Evolutionary conservation across 495 filamentous ascomycete genomes (phyloP), one percentile per base, ranked within the genome.

Genomic region (Penicillium parvum): DNA sequence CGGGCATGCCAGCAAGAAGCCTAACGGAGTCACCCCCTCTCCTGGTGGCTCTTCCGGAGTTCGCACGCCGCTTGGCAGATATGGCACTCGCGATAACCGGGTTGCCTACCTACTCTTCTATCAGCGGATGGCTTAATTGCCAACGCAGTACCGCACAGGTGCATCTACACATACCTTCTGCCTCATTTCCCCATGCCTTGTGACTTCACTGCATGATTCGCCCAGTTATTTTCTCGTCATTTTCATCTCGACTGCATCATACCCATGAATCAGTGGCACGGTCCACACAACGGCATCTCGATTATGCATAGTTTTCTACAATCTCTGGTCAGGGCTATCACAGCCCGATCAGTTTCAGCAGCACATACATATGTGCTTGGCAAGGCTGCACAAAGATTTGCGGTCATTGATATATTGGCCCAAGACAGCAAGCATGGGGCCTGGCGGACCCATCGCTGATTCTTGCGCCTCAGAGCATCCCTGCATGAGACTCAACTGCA

Each of bases 91-190:
- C 65, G 94, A 96, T 59, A 94, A 88, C 71, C 95, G 95, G 71
- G 90, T 95, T 39, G 92, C 92, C 10, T 98, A 98, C 65, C 78
- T 98, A 46, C 65, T 98, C 60, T 94, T 98, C 66, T 98, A 98
- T 62, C 83, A 96, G 69, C 82, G 77, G 48, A 79, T 95, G 57
- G 60, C 57, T 40, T 71, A 45, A 63, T n/a, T n/a, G n/a, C n/a
- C n/a, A n/a, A n/a, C n/a, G n/a, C n/a, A n/a, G n/a, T n/a, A n/a
- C n/a, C n/a, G n/a, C n/a, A n/a, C n/a, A n/a, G n/a, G n/a, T n/a
- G n/a, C n/a, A n/a, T n/a, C n/a, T n/a, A n/a, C n/a, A n/a, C n/a
- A n/a, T n/a, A n/a, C n/a, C n/a, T n/a, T 36, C 42, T 14, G 4
- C 27, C 4, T 38, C 11, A 22, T 26, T 25, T 16, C 28, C n/a